Conservation (phyloP, 805 yeast genomes). For the Ascoidea rubescens region DNA sequence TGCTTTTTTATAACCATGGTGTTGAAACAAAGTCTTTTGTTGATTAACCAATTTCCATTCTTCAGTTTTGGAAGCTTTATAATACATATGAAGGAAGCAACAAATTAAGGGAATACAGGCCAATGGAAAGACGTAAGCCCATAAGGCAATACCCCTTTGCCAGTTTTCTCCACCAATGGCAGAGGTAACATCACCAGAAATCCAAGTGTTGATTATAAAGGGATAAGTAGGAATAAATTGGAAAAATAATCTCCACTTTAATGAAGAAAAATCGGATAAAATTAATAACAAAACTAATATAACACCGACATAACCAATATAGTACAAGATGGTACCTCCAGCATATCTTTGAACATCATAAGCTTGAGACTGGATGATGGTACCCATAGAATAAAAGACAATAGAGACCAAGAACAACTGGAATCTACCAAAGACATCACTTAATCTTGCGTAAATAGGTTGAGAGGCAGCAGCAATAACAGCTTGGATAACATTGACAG, state of each 20-base stretch:
- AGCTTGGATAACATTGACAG: constrained; percentile 35
- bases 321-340: constrained; percentile 38
- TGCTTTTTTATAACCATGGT: not conserved
- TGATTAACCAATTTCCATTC: constrained; percentile 23
- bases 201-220: constrained; percentile 68
- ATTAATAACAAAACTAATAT: constrained; percentile 41
- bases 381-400: constrained; percentile 40
- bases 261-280: constrained; percentile 50
- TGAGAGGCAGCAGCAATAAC: constrained; percentile 47
- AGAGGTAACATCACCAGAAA: constrained; percentile 42
- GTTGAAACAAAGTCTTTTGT: constrained; percentile 14
- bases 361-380: constrained; percentile 42
- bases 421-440: constrained; percentile 43
- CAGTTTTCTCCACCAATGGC: constrained; percentile 25
- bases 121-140: constrained; percentile 44
- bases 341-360: constrained; percentile 37
- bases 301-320: constrained; percentile 46
- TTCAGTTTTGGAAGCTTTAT: constrained; percentile 26
- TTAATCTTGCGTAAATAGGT: constrained; percentile 38
- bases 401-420: constrained; percentile 31
- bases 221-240: constrained; percentile 61
- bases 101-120: constrained; percentile 32
- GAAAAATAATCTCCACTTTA: constrained; percentile 57
- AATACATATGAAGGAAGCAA: constrained; percentile 34
- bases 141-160: constrained; percentile 46